phyloP scores from a whole-genome alignment of 768 basidiomycete species.

The Holtermanniella nyarrowii region DNA sequence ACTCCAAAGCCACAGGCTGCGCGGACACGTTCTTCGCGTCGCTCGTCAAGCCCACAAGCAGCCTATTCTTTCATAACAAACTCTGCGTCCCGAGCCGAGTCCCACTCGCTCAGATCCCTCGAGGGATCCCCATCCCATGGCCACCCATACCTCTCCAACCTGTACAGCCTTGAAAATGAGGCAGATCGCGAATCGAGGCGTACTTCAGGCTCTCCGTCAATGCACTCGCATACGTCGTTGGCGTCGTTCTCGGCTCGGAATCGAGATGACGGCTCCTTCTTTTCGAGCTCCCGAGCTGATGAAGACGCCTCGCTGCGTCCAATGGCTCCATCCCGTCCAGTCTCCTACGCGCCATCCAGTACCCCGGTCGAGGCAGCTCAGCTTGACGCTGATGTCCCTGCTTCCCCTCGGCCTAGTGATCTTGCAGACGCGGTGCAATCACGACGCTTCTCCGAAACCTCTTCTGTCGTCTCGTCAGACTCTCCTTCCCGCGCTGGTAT shows the following conservation, averaged over 20 bases:
- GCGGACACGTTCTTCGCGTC: neutral
- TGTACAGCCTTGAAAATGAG: neutral
- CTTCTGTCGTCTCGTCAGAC: slow-evolving; percentile 2
- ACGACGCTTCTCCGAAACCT: neutral
- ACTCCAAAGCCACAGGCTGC: neutral
- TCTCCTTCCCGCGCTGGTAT: slow-evolving; percentile 42
- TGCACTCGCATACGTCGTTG: slow-evolving; percentile 4
- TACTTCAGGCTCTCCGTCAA: slow-evolving; percentile 14
- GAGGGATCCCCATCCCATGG: neutral
- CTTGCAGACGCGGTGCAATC: neutral
- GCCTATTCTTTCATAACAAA: neutral
- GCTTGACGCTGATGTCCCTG: slow-evolving; percentile 9
- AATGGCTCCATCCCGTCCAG: slow-evolving; percentile 74
- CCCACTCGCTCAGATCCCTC: neutral
- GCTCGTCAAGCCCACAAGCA: neutral
- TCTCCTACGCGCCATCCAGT: slow-evolving; percentile 62
- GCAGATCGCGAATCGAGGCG: neutral
- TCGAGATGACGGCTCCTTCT: neutral
- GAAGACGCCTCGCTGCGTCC: slow-evolving; percentile 89
- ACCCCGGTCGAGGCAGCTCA: neutral
- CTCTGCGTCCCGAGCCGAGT: neutral
- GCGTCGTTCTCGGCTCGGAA: slow-evolving; percentile 4
- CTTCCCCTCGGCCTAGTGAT: slow-evolving; percentile 2
- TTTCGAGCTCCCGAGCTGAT: slow-evolving; percentile 49
- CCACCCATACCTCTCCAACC: neutral